Percentiles rank a stretch among this genome's conserved stretches.
These are phyloP conservation scores for Galerina sulciceps DNA, from an alignment of 768 basidiomycete species.

Conservation along the genomic window DNA sequence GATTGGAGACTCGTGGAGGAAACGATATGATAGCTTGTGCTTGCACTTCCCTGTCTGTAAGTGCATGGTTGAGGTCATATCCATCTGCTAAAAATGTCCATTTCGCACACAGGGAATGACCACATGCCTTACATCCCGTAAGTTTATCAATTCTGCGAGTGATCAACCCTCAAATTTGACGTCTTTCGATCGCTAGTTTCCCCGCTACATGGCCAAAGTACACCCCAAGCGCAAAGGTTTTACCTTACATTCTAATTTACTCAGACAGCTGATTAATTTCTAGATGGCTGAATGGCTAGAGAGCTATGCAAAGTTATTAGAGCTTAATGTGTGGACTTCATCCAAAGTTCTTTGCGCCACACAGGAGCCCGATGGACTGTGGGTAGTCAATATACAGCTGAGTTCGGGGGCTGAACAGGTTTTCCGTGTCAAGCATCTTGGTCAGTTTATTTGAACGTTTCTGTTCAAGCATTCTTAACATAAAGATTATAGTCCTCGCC, in stretches of 20 bases:
- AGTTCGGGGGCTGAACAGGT: constrained; percentile 42
- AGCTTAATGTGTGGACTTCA: constrained; percentile 54
- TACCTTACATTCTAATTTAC: background rate
- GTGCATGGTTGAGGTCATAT: constrained; percentile 26
- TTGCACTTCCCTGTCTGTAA: constrained; percentile 61
- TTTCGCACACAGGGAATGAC: constrained; percentile 34
- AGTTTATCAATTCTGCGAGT: constrained; percentile 31
- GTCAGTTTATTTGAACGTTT: background rate
- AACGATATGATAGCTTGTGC: constrained; percentile 61
- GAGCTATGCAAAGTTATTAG: constrained; percentile 33
- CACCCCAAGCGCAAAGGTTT: constrained; percentile 45
- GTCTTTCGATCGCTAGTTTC: constrained; percentile 34
- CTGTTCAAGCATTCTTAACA: background rate
- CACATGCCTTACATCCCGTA: constrained; percentile 58
- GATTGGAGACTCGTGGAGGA: constrained; percentile 66
- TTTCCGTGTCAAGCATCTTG: constrained; percentile 45
- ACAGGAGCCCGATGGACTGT: constrained; percentile 33
- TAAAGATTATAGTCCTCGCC: constrained; percentile 50
- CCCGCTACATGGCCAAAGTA: constrained; percentile 63
- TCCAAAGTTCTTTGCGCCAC: constrained; percentile 31
- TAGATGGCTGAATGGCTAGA: constrained; percentile 62
- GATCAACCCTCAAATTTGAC: background rate
- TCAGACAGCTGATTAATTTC: constrained; percentile 19
- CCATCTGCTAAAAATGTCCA: constrained; percentile 17
- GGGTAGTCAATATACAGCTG: constrained; percentile 37